Percentiles rank a stretch among this genome's conserved stretches.
Evolutionary conservation across 1,139 yeast genomes (phyloP).

Genomic region (Candida smagusa): DNA sequence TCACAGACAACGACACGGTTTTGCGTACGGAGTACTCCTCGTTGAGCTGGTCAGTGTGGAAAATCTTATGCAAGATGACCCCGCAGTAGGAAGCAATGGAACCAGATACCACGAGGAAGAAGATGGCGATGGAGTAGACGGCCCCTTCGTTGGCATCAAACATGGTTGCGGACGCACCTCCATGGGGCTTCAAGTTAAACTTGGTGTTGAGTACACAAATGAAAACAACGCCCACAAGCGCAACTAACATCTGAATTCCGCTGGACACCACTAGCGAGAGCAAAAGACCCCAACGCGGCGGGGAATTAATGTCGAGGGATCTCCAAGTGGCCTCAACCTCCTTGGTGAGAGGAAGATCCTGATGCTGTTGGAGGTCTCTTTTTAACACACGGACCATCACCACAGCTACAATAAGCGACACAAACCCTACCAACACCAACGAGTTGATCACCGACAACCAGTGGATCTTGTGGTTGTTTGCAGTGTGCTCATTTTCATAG

Average conservation of each 20-base stretch:
- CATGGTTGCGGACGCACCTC: conserved; percentile 22
- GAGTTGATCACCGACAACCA: conserved; percentile 73
- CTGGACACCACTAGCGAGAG: conserved; percentile 63
- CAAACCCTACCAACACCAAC: conserved; percentile 53
- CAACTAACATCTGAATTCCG: conserved; percentile 70
- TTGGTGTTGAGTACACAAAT: conserved; percentile 52
- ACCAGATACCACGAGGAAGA: conserved; percentile 67
- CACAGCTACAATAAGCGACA: conserved; percentile 62
- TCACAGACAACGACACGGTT: conserved; percentile 34
- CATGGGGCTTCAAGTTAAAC: conserved; percentile 19
- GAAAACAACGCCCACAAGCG: conserved; percentile 57
- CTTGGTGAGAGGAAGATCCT: conserved; percentile 9
- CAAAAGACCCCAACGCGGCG: conserved; percentile 45
- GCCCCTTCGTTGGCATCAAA: conserved; percentile 64
- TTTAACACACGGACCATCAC: conserved; percentile 53
- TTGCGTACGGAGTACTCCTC: conserved; percentile 18
- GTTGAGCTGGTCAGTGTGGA: conserved; percentile 37
- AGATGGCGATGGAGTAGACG: conserved; percentile 56
- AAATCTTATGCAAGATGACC: conserved; percentile 54
- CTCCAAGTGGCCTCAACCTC: conserved; percentile 43
- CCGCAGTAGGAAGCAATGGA: conserved; percentile 72
- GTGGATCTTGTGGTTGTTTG: conserved; percentile 49
- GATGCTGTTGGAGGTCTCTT: conserved; percentile 25
- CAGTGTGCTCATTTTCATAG: conserved; percentile 52
- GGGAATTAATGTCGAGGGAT: conserved; percentile 51